Evolutionary conservation across 305 asterid species (phyloP), one percentile per base, ranked within the genome.

Genomic region (Ajuga reptans): DNA sequence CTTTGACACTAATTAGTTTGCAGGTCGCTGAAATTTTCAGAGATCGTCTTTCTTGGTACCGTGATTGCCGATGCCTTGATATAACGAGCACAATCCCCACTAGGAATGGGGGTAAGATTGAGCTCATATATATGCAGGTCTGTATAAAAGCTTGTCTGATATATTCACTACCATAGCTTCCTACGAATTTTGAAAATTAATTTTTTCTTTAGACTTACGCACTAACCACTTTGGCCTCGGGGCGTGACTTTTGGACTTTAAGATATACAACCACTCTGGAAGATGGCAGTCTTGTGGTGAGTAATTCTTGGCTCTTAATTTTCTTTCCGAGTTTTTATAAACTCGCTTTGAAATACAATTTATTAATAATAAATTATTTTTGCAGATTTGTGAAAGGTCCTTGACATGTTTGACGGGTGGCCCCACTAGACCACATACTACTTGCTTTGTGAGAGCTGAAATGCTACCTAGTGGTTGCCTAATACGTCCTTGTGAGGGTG

Each of bases 11-110:
- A 46, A 43, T 46, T 50, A 6, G n/a, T 50, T 66, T 50, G 34
- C 75, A 89, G 96, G 88, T 89, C 1, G 94, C 87, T 10, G 90
- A 89, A 83, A 83, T 89, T 60, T 85, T 85, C 72, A 89, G 85
- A 85, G 94, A 89, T 83, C 89, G 96, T 56, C 83, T 85, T 69
- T 78, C 92, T 69, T 89, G 96, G 96, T 89, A 75, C 77, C 89
- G 87, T 0, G 94, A 87, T 57, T 87, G 94, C 69, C 86, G 96
- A 45, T 82, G 89, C 66, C 65, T 87, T 54, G 84, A 87, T 55
- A 71, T 87, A 29, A 81, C 85, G 8, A 85, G 83, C 62, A 77
- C 79, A 27, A 74, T 87, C 56, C 94, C 94, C 56, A 78, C 90
- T 0, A 87, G 87, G 39, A 87, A 83, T 73, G 94, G 94, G 16